A percentile compares a stretch with the other conserved stretches of the same genome.
phyloP scores from a whole-genome alignment of 1,139 yeast genomes.

The Pichia sp. region DNA sequence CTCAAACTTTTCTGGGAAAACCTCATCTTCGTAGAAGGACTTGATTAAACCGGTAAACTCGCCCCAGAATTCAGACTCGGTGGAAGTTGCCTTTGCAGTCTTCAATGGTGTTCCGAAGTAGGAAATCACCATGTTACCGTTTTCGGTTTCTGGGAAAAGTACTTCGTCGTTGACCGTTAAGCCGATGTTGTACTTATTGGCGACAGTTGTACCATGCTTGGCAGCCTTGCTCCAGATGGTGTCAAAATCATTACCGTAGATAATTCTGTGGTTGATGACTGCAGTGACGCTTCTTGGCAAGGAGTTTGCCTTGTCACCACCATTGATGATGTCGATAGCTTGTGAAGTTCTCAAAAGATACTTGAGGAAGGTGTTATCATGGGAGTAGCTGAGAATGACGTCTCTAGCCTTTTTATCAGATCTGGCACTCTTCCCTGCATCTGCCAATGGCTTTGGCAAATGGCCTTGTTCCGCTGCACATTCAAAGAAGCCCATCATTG shows the following conservation, averaged over 20 bases:
- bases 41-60: constrained; percentile 44
- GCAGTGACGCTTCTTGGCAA: constrained; percentile 50
- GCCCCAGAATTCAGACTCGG: constrained; percentile 39
- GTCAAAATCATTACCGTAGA: constrained; percentile 38
- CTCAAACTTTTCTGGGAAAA: constrained; percentile 40
- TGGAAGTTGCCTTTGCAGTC: constrained; percentile 48
- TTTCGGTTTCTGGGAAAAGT: constrained; percentile 32
- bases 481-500: constrained; percentile 43
- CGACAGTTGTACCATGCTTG: constrained; percentile 37
- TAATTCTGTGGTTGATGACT: constrained; percentile 51
- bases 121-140: constrained; percentile 46
- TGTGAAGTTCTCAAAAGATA: constrained; percentile 53
- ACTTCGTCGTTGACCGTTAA: constrained; percentile 36
- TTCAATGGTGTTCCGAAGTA: constrained; percentile 31
- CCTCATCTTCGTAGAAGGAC: constrained; percentile 44
- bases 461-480: constrained; percentile 44
- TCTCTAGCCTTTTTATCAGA: constrained; percentile 40
- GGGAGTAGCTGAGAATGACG: constrained; percentile 38
- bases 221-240: constrained; percentile 27
- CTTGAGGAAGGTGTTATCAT: constrained; percentile 26
- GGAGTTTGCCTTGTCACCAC: constrained; percentile 59
- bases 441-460: constrained; percentile 22
- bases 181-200: constrained; percentile 46
- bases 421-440: constrained; percentile 41
- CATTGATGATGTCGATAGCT: constrained; percentile 54